Percentiles rank a stretch among this genome's conserved stretches.
Evolutionary conservation across 2,329 filamentous ascomycete genomes (phyloP).

Genomic region (Dactylellina sp.): DNA sequence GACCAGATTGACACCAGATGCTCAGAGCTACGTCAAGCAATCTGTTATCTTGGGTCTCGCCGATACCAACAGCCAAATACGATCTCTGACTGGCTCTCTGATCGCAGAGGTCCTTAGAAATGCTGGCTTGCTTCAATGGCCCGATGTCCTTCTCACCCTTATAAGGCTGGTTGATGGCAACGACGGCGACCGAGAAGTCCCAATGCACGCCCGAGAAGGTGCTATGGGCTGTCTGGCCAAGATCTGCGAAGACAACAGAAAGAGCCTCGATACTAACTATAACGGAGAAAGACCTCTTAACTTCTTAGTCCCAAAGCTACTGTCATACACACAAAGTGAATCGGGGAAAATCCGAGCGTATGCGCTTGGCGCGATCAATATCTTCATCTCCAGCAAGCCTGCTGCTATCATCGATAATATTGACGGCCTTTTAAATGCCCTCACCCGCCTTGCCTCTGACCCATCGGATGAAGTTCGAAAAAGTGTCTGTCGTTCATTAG

Average conservation of each 20-base stretch:
- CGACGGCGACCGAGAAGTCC: conserved; percentile 70
- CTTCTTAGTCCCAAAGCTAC: conserved; percentile 88
- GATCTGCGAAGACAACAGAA: conserved; percentile 96
- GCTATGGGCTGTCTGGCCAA: conserved; percentile 93
- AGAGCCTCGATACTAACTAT: conserved; percentile 85
- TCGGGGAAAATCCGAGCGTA: conserved; percentile 81
- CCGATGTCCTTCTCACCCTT: conserved; percentile 86
- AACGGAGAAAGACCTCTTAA: conserved; percentile 87
- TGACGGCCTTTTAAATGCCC: conserved; percentile 81
- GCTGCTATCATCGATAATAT: conserved; percentile 83
- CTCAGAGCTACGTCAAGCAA: conserved; percentile 80
- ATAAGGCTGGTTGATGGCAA: conserved; percentile 73
- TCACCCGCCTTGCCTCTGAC: conserved; percentile 85
- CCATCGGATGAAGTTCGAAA: conserved; percentile 83
- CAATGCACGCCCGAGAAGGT: conserved; percentile 82
- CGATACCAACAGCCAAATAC: conserved; percentile 83
- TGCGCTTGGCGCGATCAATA: conserved; percentile 86
- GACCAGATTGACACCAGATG: conserved; percentile 78
- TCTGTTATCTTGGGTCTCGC: conserved; percentile 82
- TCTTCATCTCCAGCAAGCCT: conserved; percentile 87
- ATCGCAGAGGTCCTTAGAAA: conserved; percentile 90
- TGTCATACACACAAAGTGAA: conserved; percentile 83
- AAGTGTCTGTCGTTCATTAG: conserved; percentile 92
- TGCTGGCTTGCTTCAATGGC: conserved; percentile 89
- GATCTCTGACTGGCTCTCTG: conserved; percentile 89